phyloP scores from a whole-genome alignment of 176 grass and related monocot genomes.

The Cocos nucifera region DNA sequence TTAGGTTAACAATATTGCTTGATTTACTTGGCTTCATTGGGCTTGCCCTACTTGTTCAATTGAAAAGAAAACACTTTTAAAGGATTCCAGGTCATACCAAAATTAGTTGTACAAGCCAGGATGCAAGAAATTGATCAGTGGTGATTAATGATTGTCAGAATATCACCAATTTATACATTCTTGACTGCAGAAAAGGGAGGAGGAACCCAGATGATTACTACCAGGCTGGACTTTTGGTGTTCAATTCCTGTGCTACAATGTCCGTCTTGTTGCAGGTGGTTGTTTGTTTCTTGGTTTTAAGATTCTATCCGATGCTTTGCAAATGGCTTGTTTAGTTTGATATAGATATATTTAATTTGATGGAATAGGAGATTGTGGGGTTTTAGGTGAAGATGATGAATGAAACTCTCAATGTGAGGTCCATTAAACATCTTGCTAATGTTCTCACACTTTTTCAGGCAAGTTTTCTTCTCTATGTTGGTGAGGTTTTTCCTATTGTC shows the following conservation, averaged over 20 bases:
- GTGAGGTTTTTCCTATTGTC: neutral
- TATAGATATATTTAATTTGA: neutral
- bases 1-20: too few species aligned
- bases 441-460: constrained; percentile 14
- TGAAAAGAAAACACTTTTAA: neutral
- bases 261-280: constrained; percentile 14
- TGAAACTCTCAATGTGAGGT: constrained; percentile 5
- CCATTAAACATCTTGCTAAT: constrained; percentile 8
- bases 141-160: neutral
- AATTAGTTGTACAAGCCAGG: too few species aligned
- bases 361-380: constrained; percentile 3
- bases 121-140: too few species aligned
- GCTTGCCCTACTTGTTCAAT: neutral
- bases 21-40: too few species aligned
- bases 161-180: constrained; percentile 1
- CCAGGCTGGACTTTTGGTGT: constrained; percentile 12
- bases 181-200: too few species aligned
- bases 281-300: neutral
- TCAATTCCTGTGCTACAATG: constrained; percentile 15
- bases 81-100: too few species aligned
- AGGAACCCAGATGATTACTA: neutral
- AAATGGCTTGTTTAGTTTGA: neutral
- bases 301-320: too few species aligned
- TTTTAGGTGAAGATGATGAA: constrained; percentile 14
- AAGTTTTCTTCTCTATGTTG: neutral